A percentile compares a stretch with the other conserved stretches of the same genome.
Evolutionary conservation across 352 stramenopile species (phyloP).

Genomic region (Phytophthora tentaculata): DNA sequence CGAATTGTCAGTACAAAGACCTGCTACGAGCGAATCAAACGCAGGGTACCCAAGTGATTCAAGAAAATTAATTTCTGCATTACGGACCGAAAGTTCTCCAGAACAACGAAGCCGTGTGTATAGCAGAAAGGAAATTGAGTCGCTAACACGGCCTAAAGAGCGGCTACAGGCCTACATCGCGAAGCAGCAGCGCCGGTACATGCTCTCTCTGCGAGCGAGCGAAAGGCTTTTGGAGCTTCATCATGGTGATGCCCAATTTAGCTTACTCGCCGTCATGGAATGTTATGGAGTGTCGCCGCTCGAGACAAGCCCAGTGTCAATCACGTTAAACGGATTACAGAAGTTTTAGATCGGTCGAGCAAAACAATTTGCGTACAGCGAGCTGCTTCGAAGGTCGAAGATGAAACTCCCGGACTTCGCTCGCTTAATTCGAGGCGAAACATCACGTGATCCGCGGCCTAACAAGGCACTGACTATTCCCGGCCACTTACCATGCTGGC

Average conservation of each 20-base stretch:
- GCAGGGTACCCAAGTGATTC: too few species aligned
- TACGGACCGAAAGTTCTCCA: too few species aligned
- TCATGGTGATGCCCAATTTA: not conserved
- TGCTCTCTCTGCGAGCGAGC: not conserved
- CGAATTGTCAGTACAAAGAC: too few species aligned
- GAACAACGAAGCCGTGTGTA: too few species aligned
- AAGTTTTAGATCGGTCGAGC: not conserved
- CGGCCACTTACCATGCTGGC: not conserved
- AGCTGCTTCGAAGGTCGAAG: slow-evolving; percentile 9
- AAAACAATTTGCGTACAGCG: slow-evolving; percentile 15
- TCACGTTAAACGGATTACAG: not conserved
- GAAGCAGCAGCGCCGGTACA: not conserved
- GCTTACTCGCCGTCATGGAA: not conserved
- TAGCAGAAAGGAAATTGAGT: too few species aligned
- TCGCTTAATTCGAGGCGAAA: slow-evolving; percentile 7
- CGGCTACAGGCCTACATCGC: not conserved
- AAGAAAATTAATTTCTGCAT: too few species aligned
- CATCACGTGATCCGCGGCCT: not conserved
- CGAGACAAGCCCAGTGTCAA: too few species aligned
- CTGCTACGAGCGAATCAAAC: too few species aligned
- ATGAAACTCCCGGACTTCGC: slow-evolving; percentile 12
- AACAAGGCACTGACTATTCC: slow-evolving; percentile 22
- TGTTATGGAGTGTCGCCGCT: not conserved
- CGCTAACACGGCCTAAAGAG: too few species aligned
- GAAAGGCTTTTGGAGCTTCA: not conserved